Evolutionary conservation across 495 filamentous ascomycete genomes (phyloP).

Genomic region (Venustampulla echinocandica): DNA sequence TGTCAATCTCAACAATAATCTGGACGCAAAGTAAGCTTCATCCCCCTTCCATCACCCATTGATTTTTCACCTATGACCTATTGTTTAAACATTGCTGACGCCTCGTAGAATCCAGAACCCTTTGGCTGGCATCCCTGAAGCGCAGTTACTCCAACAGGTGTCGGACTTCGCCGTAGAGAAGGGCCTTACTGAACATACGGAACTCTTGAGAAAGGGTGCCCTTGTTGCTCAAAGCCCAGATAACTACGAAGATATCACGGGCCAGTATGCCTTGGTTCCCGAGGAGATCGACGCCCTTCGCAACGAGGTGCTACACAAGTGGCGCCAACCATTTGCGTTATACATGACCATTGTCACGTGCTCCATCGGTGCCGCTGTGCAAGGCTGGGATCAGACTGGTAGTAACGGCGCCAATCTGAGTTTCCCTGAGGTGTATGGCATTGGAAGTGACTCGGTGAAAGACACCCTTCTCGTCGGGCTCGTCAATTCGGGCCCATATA

Average conservation of each 20-base stretch:
- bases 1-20: slow-evolving; percentile 39
- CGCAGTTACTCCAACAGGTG: slow-evolving; percentile 44
- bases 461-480: slow-evolving; percentile 35
- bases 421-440: slow-evolving; percentile 20
- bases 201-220: slow-evolving; percentile 48
- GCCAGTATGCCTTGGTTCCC: slow-evolving; percentile 40
- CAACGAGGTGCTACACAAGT: slow-evolving; percentile 51
- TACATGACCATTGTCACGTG: slow-evolving; percentile 34
- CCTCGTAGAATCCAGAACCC: slow-evolving; percentile 40
- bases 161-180: slow-evolving; percentile 43
- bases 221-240: slow-evolving; percentile 53
- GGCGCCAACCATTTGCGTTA: slow-evolving; percentile 52
- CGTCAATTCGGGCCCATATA: slow-evolving; percentile 44
- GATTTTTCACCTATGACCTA: background rate
- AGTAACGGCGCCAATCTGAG: slow-evolving; percentile 13
- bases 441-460: slow-evolving; percentile 8
- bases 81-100: background rate
- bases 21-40: slow-evolving; percentile 39
- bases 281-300: slow-evolving; percentile 42
- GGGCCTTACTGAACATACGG: slow-evolving; percentile 38
- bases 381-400: slow-evolving; percentile 56
- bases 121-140: slow-evolving; percentile 42
- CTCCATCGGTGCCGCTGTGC: slow-evolving; percentile 63
- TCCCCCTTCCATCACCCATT: background rate
- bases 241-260: slow-evolving; percentile 39